Percentiles rank a stretch among this genome's conserved stretches.
These are phyloP conservation scores for Coniochaeta hoffmannii DNA, from an alignment of 2,329 filamentous ascomycete genomes.

Conservation along the genomic window DNA sequence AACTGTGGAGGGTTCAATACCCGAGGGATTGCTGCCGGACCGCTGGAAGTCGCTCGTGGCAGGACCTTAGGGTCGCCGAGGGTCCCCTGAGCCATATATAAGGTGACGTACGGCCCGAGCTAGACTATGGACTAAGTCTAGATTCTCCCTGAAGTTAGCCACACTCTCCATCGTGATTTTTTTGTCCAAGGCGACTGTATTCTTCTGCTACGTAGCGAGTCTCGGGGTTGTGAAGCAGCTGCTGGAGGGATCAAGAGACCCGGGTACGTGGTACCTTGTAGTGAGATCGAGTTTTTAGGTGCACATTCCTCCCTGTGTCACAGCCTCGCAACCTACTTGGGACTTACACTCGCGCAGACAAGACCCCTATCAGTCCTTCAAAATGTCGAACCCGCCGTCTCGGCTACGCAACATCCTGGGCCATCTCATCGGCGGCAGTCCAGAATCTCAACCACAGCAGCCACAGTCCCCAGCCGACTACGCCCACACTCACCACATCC, in stretches of 20 bases:
- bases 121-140: background rate
- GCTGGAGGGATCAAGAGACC: no score
- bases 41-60: background rate
- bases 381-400: slow-evolving; percentile 14
- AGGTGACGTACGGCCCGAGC: background rate
- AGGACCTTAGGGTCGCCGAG: background rate
- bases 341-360: background rate
- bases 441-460: background rate
- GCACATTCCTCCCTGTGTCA: background rate
- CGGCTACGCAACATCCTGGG: slow-evolving; percentile 16
- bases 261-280: no score
- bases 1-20: background rate
- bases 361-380: background rate
- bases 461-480: slow-evolving; percentile 17
- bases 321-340: background rate
- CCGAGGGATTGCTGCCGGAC: background rate
- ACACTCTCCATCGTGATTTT: no score
- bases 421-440: slow-evolving; percentile 23
- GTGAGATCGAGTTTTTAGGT: background rate
- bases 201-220: no score
- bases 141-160: no score
- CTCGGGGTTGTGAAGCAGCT: no score
- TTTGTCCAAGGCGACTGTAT: no score
- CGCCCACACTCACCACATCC: slow-evolving; percentile 51
- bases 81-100: background rate